Base-by-base conservation (phyloP, 176 grass and related monocot genomes). In the Ensete ventricosum region DNA sequence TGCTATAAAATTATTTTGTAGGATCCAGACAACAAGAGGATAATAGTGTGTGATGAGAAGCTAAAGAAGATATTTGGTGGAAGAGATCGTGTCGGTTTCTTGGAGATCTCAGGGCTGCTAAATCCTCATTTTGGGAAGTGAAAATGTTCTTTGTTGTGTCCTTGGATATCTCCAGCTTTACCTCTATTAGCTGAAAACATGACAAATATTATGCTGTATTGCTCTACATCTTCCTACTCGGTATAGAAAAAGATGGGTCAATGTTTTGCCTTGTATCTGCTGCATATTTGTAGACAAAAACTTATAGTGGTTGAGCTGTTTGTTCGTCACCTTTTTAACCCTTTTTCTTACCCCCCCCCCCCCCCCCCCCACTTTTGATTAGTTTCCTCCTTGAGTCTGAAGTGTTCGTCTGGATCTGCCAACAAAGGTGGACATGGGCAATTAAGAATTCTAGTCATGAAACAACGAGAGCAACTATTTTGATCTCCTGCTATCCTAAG, bases 91-190 rank as follows among this genome's bases (percentile, higher is more conserved):
- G 69, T 80, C 73, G 78, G 78, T 13, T 80, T 80, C 43, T 70
- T 80, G 34, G 78, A 80, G 49, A 80, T 80, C 34, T 51, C 78
- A 73, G 78, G 78, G 49, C 71, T 80, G 69, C 78, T 80, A 11
- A 80, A 80, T 64, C 69, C 78, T 54, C 78, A 73, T 51, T 73
- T 80, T 53, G n/a, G 3, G 17, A 80, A 80, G 59, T 80, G 78
- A 80, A 10, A n/a, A 7, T 59, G 57, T n/a, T 19, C 49, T 59
- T 14, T 62, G 8, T 62, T 3, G 26, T 68, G 14, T 68, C 11
- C 23, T 14, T 27, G 11, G 14, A 27, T 24, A 34, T 67, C 26
- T 27, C 26, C 64, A 70, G 8, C 29, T n/a, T 48, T 69, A 12
- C 48, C 66, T n/a, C 21, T 43, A 43, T 43, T 6, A 62, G 57